Evolutionary conservation across 1,284 basidiomycete genomes (phyloP), one percentile per base, ranked within the genome.

Genomic region (Trametes sp.): DNA sequence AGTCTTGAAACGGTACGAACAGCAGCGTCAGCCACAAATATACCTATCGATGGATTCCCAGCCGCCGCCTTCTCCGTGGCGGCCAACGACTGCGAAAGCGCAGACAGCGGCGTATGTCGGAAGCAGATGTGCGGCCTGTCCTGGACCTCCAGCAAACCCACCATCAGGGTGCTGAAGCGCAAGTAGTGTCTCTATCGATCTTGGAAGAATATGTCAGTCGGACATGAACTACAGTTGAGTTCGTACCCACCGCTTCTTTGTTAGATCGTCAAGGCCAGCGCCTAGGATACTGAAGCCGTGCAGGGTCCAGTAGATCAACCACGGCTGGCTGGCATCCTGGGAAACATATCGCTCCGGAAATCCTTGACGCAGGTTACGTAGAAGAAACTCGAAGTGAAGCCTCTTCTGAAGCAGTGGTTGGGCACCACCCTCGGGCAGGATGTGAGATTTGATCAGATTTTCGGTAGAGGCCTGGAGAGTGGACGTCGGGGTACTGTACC

Each of bases 111-210:
- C 96, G 74, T 98, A 99, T 0, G 94, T 98, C 0, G 95, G 87
- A 9, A 99, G 83, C 2, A 98, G 79, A 77, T 99, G 98, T 0
- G 94, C 83, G 0, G 90, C 82, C 73, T 99, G 98, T 2, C 92
- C 87, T 0, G 95, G 93, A 0, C 97, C 96, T 36, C 96, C 97
- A 10, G 89, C 88, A 74, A 98, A 98, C 1, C 97, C 97, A 1
- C 96, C 96, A 3, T 86, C 79, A 0, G 90, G 87, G 70, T 94
- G 89, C 70, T 95, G 91, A 77, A 88, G 91, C 4, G 85, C 78
- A 70, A 95, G 76, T 21, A 97, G 80, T 44, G 92, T 97, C 55
- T 91, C 82, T 67, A 94, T 87, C n/a, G 86, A 84, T 54, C 92
- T 93, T 28, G n/a, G 10, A 2, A 26, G 6, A 31, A 38, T 14